These are phyloP conservation scores for Flaveria trinervia DNA, from an alignment of 129 eudicot genomes.

Conservation along the genomic window DNA sequence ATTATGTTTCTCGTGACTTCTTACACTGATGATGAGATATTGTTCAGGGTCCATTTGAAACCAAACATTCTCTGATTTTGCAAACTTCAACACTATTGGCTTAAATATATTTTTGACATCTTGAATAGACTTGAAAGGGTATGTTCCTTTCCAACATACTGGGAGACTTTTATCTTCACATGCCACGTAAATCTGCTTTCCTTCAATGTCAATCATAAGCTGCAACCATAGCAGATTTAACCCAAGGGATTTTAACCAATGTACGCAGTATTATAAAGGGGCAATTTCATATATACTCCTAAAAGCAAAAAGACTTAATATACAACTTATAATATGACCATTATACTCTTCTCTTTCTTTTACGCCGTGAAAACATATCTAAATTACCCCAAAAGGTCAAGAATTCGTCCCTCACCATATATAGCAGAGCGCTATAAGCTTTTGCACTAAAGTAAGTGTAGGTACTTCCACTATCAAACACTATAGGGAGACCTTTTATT, in stretches of 20 bases:
- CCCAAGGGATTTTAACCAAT: neutral
- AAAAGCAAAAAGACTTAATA: neutral
- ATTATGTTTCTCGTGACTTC: neutral
- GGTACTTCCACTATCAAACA: slow-evolving; percentile 22
- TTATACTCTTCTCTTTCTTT: neutral
- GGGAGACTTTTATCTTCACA: slow-evolving; percentile 16
- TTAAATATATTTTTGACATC: slow-evolving; percentile 22
- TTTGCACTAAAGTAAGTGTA: slow-evolving; percentile 8
- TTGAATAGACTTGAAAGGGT: slow-evolving; percentile 18
- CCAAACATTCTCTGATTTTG: slow-evolving; percentile 17
- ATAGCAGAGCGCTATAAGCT: neutral
- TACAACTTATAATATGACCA: neutral
- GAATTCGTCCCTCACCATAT: neutral
- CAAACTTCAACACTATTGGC: slow-evolving; percentile 6
- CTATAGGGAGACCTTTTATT: slow-evolving; percentile 9
- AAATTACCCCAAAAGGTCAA: neutral
- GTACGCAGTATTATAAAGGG: neutral
- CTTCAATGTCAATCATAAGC: neutral
- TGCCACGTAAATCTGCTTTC: neutral
- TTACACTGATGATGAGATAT: slow-evolving; percentile 25
- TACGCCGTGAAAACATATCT: neutral
- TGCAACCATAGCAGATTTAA: neutral
- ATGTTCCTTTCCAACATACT: slow-evolving; percentile 16
- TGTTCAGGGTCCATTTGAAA: slow-evolving; percentile 19
- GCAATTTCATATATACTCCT: neutral